A percentile compares a stretch with the other conserved stretches of the same genome.
phyloP scores from a whole-genome alignment of 805 yeast genomes.

The Pichia californica region DNA sequence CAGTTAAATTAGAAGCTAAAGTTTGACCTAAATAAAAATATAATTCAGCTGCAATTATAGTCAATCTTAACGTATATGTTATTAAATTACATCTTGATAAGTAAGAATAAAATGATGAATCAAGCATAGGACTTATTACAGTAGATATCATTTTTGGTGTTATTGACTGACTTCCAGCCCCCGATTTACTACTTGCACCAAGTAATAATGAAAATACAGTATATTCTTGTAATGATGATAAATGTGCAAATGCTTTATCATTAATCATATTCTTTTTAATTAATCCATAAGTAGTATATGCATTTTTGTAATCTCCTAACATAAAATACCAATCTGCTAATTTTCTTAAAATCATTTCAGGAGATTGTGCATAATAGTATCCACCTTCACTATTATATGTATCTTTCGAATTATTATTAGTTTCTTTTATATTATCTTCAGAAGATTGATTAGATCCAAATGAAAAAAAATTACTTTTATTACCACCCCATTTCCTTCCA shows the following conservation, averaged over 20 bases:
- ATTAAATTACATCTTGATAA: constrained; percentile 63
- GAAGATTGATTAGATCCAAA: constrained; percentile 17
- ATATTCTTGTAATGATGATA: constrained; percentile 87
- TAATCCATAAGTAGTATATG: constrained; percentile 77
- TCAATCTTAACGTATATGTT: constrained; percentile 63
- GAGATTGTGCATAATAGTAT: constrained; percentile 53
- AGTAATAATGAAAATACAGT: constrained; percentile 67
- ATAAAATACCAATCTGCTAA: constrained; percentile 91
- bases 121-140: constrained; percentile 54
- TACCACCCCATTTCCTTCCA: constrained; percentile 48
- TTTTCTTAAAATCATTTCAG: constrained; percentile 71
- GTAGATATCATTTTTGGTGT: constrained; percentile 45
- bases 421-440: not conserved
- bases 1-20: constrained; percentile 12
- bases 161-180: constrained; percentile 27
- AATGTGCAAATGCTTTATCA: constrained; percentile 74
- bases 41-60: constrained; percentile 65
- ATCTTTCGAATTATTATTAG: constrained; percentile 12
- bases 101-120: constrained; percentile 68
- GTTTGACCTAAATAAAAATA: constrained; percentile 38
- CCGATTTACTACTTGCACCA: constrained; percentile 33
- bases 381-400: constrained; percentile 46
- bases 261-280: constrained; percentile 69
- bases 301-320: constrained; percentile 81
- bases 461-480: constrained; percentile 27